Evolutionary conservation across 2,329 filamentous ascomycete species (phyloP), one percentile per base, ranked within the genome.

Genomic region (Dendrostoma leiphaemia): DNA sequence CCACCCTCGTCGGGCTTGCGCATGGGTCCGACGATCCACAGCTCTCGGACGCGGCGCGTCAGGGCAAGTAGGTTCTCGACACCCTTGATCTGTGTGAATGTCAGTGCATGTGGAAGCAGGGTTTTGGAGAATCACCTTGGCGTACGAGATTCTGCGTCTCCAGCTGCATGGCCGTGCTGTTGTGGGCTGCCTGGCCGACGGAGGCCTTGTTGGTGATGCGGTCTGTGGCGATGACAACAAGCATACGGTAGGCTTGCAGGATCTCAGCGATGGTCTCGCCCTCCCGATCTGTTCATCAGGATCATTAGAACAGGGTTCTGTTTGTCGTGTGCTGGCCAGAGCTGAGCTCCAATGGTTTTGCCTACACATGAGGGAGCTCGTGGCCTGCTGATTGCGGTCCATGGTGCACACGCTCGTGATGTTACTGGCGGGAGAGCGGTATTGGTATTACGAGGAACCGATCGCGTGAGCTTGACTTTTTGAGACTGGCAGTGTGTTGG

Each of bases 1-100:
- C 73, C 70, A 34, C 73, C 73, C 47, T 77, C 72, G 40, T 72
- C 74, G 4, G 75, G 69, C 43, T 66, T 69, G 53, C 71, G 70
- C 23, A 80, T 65, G 1, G 77, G 72, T 2, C 78, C 78, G 52
- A 74, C 71, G 10, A 79, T 69, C 76, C 77, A 80, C 23, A 80
- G 67, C 51, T 76, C 72, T 59, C 79, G 77, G 53, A 81, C 68
- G 58, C 75, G 73, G 34, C 77, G 73, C 17, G 70, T 78, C 12
- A 81, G 66, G 26, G 67, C 63, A 4, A 79, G 68, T 3, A 81
- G 67, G 54, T 78, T 73, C 56, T 80, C 67, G 28, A 71, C 60
- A 8, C 71, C 71, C 55, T 70, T 65, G 53, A 74, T 70, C 73
- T 76, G 48, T 29, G n/a, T n/a, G n/a, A n/a, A n/a, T n/a, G n/a